Percentiles rank a stretch among this genome's conserved stretches.
Conservation (phyloP, 768 basidiomycete species). For the Crucibulum laeve region DNA sequence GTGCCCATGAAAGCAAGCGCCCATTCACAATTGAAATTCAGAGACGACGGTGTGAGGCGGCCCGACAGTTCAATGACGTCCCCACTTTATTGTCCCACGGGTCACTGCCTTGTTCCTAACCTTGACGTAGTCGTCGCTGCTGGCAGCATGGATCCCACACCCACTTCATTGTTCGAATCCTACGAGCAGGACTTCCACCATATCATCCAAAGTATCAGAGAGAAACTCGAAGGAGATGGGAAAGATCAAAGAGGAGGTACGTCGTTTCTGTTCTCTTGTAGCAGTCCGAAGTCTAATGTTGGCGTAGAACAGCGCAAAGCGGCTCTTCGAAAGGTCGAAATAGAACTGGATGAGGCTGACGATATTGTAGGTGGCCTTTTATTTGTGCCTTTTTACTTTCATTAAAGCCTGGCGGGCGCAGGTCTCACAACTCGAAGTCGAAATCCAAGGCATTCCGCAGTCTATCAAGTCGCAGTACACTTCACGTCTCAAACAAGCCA, state of each 20-base stretch:
- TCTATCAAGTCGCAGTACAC: constrained; percentile 72
- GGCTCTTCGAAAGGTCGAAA: constrained; percentile 72
- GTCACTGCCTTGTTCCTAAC: no score
- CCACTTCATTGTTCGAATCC: constrained; percentile 66
- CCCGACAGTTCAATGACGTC: no score
- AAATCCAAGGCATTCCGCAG: constrained; percentile 87
- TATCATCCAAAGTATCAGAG: constrained; percentile 59
- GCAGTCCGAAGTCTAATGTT: neutral
- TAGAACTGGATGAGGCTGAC: constrained; percentile 91
- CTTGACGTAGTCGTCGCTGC: no score
- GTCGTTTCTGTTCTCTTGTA: constrained; percentile 10
- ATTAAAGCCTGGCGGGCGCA: constrained; percentile 21
- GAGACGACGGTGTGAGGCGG: no score
- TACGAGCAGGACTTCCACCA: constrained; percentile 85
- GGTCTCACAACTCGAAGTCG: constrained; percentile 93
- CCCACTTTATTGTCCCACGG: no score
- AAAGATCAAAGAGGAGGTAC: constrained; percentile 66
- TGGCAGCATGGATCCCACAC: constrained; percentile 62
- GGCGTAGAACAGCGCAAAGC: constrained; percentile 75
- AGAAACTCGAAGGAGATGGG: constrained; percentile 73
- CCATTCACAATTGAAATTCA: no score
- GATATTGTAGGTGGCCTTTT: constrained; percentile 71
- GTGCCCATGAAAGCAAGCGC: no score
- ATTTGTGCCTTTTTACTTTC: neutral
- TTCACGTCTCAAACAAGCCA: constrained; percentile 60